Conservation (phyloP, 768 basidiomycete species). For the Galerina marginata region DNA sequence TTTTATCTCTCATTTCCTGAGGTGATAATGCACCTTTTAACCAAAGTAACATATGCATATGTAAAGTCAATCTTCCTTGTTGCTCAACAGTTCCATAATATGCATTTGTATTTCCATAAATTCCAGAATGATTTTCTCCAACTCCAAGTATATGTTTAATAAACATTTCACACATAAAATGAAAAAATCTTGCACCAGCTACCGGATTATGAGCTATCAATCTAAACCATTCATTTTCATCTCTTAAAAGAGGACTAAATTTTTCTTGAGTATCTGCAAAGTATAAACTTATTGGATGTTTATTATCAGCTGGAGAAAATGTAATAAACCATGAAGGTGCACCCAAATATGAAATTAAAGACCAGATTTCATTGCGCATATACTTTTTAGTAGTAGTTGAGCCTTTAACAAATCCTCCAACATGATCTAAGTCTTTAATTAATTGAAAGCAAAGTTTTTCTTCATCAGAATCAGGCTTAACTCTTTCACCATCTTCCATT, state of each 20-base stretch:
- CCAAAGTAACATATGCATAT: conserved; percentile 32
- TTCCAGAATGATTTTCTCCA: conserved; percentile 10
- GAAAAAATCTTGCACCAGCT: no score
- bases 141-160: no score
- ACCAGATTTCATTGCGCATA: conserved; percentile 37
- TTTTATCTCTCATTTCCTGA: conserved; percentile 31
- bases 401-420: no score
- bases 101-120: conserved; percentile 27
- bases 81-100: conserved; percentile 33
- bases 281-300: conserved; percentile 4
- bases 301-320: conserved; percentile 33
- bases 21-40: conserved; percentile 25
- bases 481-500: no score
- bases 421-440: no score
- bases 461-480: no score
- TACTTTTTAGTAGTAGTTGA: conserved; percentile 23
- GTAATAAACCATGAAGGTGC: conserved; percentile 37
- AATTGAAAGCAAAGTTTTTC: no score
- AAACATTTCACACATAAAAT: no score
- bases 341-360: conserved; percentile 28
- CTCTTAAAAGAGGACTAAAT: no score
- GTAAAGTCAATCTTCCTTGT: conserved; percentile 36
- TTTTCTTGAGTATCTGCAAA: no score
- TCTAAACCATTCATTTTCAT: no score
- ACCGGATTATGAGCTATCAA: no score